Conservation (phyloP, 176 grass and related monocot species). For the Carex pumila region DNA sequence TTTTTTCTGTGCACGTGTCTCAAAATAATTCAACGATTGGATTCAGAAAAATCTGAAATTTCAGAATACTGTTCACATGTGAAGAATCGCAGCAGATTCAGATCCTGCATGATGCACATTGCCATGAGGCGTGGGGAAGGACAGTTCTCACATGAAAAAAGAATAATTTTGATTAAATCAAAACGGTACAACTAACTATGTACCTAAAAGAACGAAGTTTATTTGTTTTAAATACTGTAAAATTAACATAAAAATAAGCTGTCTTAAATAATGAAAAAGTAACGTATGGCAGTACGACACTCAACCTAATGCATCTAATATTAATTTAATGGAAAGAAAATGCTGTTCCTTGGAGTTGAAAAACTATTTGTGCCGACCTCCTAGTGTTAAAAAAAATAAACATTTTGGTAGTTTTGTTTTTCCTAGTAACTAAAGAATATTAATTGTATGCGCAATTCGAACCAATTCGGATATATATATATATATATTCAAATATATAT, state of each 20-base stretch:
- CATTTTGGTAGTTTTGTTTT: background rate
- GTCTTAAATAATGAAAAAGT: background rate
- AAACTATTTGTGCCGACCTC: background rate
- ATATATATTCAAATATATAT: too few relatives aligned
- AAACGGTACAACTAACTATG: conserved; percentile 15
- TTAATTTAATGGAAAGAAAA: background rate
- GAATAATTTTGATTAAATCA: background rate
- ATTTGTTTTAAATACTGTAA: background rate
- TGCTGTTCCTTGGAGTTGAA: background rate
- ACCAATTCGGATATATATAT: too few relatives aligned
- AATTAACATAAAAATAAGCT: background rate
- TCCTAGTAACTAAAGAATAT: background rate
- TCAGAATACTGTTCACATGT: too few relatives aligned
- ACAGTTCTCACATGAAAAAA: conserved; percentile 1
- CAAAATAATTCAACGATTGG: too few relatives aligned
- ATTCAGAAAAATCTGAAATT: too few relatives aligned
- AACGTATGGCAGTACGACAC: background rate
- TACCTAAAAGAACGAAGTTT: background rate
- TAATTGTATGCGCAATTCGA: background rate
- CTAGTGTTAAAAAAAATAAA: background rate
- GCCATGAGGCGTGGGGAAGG: background rate
- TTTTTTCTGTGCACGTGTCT: too few relatives aligned
- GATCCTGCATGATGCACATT: too few relatives aligned
- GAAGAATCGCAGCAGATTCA: too few relatives aligned
- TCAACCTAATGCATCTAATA: background rate